Conservation (phyloP, 2,329 filamentous ascomycete genomes). For the Stagonosporopsis chrysanthemi region DNA sequence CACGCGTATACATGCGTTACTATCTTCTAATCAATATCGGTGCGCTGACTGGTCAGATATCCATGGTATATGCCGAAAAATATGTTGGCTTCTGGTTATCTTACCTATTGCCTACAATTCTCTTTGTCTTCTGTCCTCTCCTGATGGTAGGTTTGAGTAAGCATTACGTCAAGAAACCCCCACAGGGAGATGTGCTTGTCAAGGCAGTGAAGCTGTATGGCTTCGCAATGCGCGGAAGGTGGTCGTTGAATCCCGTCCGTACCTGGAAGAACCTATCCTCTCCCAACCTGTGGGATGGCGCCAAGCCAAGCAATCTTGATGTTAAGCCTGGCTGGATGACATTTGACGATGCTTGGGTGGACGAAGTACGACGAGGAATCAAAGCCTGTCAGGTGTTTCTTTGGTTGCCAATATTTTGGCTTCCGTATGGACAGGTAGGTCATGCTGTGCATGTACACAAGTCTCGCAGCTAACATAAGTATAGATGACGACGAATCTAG, state of each 20-base stretch:
- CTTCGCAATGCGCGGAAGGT: slow-evolving; percentile 67
- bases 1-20: slow-evolving; percentile 72
- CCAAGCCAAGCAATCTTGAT: slow-evolving; percentile 68
- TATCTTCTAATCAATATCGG: slow-evolving; percentile 76
- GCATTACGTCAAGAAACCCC: slow-evolving; percentile 58
- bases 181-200: slow-evolving; percentile 73
- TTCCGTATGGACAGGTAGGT: slow-evolving; percentile 63
- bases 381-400: slow-evolving; percentile 55
- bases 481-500: slow-evolving; percentile 68
- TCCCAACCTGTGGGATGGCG: slow-evolving; percentile 51
- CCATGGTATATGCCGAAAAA: slow-evolving; percentile 76
- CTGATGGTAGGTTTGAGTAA: slow-evolving; percentile 52
- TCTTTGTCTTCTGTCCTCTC: slow-evolving; percentile 69
- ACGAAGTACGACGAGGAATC: slow-evolving; percentile 49
- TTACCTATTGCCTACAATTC: slow-evolving; percentile 68
- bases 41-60: slow-evolving; percentile 66
- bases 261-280: slow-evolving; percentile 58
- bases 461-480: background rate
- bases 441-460: background rate
- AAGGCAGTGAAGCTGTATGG: slow-evolving; percentile 69
- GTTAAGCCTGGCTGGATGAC: slow-evolving; percentile 75
- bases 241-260: slow-evolving; percentile 64
- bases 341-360: slow-evolving; percentile 82
- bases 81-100: slow-evolving; percentile 78
- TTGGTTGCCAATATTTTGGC: slow-evolving; percentile 54